Evolutionary conservation across 805 yeast species (phyloP).

Genomic region (Saccharomycopsis amapae): DNA sequence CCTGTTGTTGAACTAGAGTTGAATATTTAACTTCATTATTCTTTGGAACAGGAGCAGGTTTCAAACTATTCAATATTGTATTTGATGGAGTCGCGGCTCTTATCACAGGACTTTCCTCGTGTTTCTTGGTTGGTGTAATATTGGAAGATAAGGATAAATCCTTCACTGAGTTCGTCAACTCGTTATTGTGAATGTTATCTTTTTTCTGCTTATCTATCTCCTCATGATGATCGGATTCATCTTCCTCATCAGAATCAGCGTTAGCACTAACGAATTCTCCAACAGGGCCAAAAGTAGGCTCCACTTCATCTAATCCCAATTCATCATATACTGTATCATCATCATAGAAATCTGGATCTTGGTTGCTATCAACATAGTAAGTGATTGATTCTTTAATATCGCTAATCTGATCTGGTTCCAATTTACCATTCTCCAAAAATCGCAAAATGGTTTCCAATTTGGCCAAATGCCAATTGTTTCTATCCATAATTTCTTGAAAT

Average conservation of each 20-base stretch:
- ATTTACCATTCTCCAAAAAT: conserved; percentile 68
- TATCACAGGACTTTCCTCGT: conserved; percentile 5
- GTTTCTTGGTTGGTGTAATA: conserved; percentile 5
- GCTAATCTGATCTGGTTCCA: conserved; percentile 75
- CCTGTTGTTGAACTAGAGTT: conserved; percentile 26
- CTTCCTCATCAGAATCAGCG: conserved; percentile 5
- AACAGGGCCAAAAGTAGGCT: conserved; percentile 19
- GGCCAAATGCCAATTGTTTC: conserved; percentile 73
- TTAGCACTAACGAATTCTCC: conserved; percentile 20
- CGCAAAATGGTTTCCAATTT: conserved; percentile 75
- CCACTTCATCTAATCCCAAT: conserved; percentile 53
- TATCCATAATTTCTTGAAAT: conserved; percentile 39
- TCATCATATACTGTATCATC: conserved; percentile 91
- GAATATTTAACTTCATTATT: conserved; percentile 51
- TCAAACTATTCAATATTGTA: conserved; percentile 28
- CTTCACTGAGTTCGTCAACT: conserved; percentile 3
- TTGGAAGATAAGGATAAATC: conserved; percentile 8
- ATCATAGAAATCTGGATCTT: conserved; percentile 87
- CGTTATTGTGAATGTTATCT: conserved; percentile 1
- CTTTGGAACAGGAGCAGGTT: conserved; percentile 50
- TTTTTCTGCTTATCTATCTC: neutral
- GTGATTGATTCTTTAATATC: conserved; percentile 81
- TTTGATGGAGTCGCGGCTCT: conserved; percentile 11
- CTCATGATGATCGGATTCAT: conserved; percentile 1
- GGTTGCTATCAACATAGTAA: conserved; percentile 90